Base-by-base conservation (phyloP, 2,329 filamentous ascomycete species). In the Ophiostoma perfectum region DNA sequence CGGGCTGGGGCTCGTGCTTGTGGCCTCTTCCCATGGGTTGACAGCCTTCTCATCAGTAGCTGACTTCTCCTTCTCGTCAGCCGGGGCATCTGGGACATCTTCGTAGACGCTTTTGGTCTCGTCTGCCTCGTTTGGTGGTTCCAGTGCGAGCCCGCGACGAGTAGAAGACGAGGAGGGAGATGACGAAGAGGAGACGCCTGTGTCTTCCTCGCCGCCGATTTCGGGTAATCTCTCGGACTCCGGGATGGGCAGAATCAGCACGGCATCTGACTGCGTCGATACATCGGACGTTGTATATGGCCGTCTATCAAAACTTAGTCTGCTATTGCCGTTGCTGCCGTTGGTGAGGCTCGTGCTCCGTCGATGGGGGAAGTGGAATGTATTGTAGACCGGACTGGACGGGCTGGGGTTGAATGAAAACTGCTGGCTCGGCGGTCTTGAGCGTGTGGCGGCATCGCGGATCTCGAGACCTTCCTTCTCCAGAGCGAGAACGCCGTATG, bases 391-490 rank as follows among this genome's bases (percentile, higher is more conserved):
- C 0, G 78, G 78, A 18, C 77, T 79, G 1, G 71, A 72, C 0
- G 78, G 77, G 38, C 76, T 79, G 5, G 78, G 78, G 8, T 74
- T 72, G 44, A 77, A 80, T 52, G 78, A 76, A 3, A 80, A 79
- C 16, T 75, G 73, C 65, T 76, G 70, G n/a, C 77, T 78, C 1
- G 75, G 72, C 2, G 77, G 76, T 3, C 77, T 74, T 2, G 75
- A 75, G 3, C 72, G 75, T 1, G 77, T 79, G 1, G 74, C 76
- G 1, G 78, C 78, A 11, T 80, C 78, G 5, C 75, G 74, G 8
- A 80, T 76, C 5, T 76, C 76, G 1, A 80, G 69, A 0, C 78
- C 78, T 65, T 79, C 73, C 49, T 74, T 76, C 67, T 79, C 75
- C 5, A 80, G 72, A 0, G 78, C 78, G 1, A 73, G 68, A 2